Conservation (phyloP, 257 asterid species). For the Misopates orontium region DNA sequence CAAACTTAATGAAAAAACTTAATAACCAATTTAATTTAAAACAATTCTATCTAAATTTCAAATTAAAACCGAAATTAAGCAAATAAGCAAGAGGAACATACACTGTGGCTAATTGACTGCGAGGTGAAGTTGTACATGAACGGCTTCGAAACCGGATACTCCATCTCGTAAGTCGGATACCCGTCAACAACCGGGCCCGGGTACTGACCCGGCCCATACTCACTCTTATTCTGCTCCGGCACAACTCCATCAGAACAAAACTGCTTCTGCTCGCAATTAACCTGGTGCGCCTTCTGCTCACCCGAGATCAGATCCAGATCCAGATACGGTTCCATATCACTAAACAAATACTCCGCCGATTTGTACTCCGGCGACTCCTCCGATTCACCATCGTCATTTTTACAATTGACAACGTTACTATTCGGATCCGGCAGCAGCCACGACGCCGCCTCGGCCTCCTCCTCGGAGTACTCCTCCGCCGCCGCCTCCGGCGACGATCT, state of each 20-base stretch:
- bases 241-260: slow-evolving; percentile 69
- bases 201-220: slow-evolving; percentile 38
- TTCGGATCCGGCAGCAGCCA: slow-evolving; percentile 50
- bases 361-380: slow-evolving; percentile 31
- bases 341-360: slow-evolving; percentile 49
- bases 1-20: neutral
- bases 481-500: slow-evolving; percentile 21
- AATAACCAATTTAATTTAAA: too few relatives aligned
- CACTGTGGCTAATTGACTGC: slow-evolving; percentile 83
- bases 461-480: slow-evolving; percentile 19
- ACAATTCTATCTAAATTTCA: too few relatives aligned
- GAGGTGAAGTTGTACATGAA: slow-evolving; percentile 76
- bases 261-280: slow-evolving; percentile 30
- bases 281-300: slow-evolving; percentile 42
- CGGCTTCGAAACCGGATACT: slow-evolving; percentile 55
- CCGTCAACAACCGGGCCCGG: slow-evolving; percentile 75
- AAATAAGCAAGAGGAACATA: slow-evolving; percentile 42
- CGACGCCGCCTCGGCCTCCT: slow-evolving; percentile 54
- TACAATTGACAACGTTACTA: neutral
- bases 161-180: slow-evolving; percentile 63
- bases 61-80: too few relatives aligned
- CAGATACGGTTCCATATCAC: slow-evolving; percentile 54
- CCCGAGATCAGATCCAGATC: slow-evolving; percentile 54
- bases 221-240: slow-evolving; percentile 58
- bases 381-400: slow-evolving; percentile 14